A percentile compares a stretch with the other conserved stretches of the same genome.
Conservation (phyloP, 2,329 filamentous ascomycete genomes). For the Fusarium sp. region DNA sequence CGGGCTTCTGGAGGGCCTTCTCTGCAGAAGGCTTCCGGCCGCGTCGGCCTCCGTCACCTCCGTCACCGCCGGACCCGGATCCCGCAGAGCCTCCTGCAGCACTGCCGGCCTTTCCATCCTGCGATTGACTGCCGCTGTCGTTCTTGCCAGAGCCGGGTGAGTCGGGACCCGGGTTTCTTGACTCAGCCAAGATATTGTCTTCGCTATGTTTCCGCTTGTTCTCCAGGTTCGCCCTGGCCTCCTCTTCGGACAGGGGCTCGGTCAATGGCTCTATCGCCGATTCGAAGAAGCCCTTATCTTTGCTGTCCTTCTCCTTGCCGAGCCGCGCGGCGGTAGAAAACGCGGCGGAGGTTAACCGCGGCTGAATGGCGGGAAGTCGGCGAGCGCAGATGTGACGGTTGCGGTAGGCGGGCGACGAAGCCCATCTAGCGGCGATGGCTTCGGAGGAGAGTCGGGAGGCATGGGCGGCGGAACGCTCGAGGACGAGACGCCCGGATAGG, state of each 20-base stretch:
- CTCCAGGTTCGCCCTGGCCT: slow-evolving; percentile 67
- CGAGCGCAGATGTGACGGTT: slow-evolving; percentile 53
- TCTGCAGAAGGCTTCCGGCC: slow-evolving; percentile 81
- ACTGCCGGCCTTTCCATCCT: slow-evolving; percentile 71
- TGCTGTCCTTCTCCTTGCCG: slow-evolving; percentile 56
- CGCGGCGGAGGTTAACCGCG: slow-evolving; percentile 49
- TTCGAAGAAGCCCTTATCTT: slow-evolving; percentile 67
- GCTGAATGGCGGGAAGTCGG: slow-evolving; percentile 50
- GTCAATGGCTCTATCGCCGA: slow-evolving; percentile 58
- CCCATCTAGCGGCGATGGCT: slow-evolving; percentile 47
- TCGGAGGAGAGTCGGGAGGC: slow-evolving; percentile 46
- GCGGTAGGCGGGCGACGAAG: slow-evolving; percentile 48
- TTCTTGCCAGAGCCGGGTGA: slow-evolving; percentile 63
- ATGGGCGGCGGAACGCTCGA: slow-evolving; percentile 54
- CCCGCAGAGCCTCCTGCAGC: slow-evolving; percentile 68
- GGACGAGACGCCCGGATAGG: slow-evolving; percentile 57
- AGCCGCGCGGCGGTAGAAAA: slow-evolving; percentile 57
- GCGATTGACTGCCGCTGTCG: slow-evolving; percentile 54
- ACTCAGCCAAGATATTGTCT: slow-evolving; percentile 64
- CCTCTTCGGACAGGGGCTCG: slow-evolving; percentile 68
- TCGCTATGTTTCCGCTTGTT: slow-evolving; percentile 60
- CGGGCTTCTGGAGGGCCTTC: slow-evolving; percentile 86
- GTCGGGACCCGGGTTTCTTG: slow-evolving; percentile 61
- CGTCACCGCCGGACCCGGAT: slow-evolving; percentile 69
- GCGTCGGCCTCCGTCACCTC: slow-evolving; percentile 76